Evolutionary conservation across 306 rosid species (phyloP).

Genomic region (Bauhinia variegata): DNA sequence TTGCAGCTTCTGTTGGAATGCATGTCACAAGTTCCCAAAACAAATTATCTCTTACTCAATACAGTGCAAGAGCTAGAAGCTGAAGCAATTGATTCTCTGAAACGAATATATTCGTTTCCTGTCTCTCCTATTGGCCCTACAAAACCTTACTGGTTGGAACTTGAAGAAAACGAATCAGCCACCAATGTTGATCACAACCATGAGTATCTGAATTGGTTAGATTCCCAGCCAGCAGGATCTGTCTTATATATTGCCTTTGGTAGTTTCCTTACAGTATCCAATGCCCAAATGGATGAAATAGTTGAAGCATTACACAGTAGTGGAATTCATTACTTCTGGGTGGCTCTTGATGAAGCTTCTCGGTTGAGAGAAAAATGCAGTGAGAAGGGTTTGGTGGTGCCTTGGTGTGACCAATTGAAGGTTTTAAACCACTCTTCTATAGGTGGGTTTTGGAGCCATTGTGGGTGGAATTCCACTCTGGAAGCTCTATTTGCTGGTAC

Average conservation of each 20-base stretch:
- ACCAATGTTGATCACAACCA: slow-evolving; percentile 6
- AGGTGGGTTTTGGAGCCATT: slow-evolving; percentile 63
- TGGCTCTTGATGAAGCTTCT: slow-evolving; percentile 47
- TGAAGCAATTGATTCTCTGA: slow-evolving; percentile 41
- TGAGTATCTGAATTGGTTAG: slow-evolving; percentile 53
- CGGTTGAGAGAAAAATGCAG: slow-evolving; percentile 47
- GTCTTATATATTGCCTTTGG: slow-evolving; percentile 67
- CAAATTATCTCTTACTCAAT: slow-evolving; percentile 49
- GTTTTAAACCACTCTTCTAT: slow-evolving; percentile 53
- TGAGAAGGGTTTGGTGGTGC: slow-evolving; percentile 48
- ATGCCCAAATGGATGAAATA: slow-evolving; percentile 54
- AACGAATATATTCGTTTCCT: slow-evolving; percentile 41
- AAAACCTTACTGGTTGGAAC: slow-evolving; percentile 45
- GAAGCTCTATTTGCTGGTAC: slow-evolving; percentile 53
- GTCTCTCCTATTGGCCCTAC: slow-evolving; percentile 60
- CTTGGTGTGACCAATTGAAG: slow-evolving; percentile 65
- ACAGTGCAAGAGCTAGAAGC: slow-evolving; percentile 55
- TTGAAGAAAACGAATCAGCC: background rate
- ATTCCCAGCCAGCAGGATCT: slow-evolving; percentile 53
- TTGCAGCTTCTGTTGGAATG: slow-evolving; percentile 41
- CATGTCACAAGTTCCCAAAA: slow-evolving; percentile 39
- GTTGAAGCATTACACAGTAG: slow-evolving; percentile 44
- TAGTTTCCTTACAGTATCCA: slow-evolving; percentile 52
- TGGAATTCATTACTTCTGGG: slow-evolving; percentile 49
- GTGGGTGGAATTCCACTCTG: slow-evolving; percentile 65